A percentile compares a stretch with the other conserved stretches of the same genome.
These are phyloP conservation scores for Penicillium sumatraense DNA, from an alignment of 2,329 filamentous ascomycete genomes.

Conservation along the genomic window DNA sequence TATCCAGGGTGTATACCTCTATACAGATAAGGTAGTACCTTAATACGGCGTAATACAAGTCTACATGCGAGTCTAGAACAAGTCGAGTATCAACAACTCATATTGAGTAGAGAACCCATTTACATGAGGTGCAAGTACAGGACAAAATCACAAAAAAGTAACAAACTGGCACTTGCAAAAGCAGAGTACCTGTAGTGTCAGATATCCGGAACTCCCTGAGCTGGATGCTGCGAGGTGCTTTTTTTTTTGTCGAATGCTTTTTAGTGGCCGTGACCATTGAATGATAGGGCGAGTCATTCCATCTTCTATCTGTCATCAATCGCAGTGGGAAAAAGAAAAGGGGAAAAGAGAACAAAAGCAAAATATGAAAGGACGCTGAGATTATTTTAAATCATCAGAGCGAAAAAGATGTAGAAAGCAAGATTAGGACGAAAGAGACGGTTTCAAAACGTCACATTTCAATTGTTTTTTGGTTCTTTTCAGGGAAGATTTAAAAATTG, in stretches of 20 bases:
- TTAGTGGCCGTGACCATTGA: slow-evolving; percentile 61
- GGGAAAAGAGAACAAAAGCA: slow-evolving; percentile 9
- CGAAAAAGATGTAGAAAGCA: slow-evolving; percentile 28
- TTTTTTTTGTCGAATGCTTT: slow-evolving; percentile 59
- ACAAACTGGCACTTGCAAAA: slow-evolving; percentile 45
- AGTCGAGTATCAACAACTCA: slow-evolving; percentile 18
- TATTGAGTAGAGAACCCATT: slow-evolving; percentile 35
- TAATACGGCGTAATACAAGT: no score
- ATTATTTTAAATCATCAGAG: slow-evolving; percentile 23
- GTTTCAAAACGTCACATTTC: slow-evolving; percentile 39
- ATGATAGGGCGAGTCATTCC: slow-evolving; percentile 46
- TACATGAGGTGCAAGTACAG: slow-evolving; percentile 36
- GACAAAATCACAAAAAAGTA: slow-evolving; percentile 28
- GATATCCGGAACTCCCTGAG: slow-evolving; percentile 79
- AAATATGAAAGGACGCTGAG: slow-evolving; percentile 18
- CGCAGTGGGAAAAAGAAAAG: slow-evolving; percentile 4
- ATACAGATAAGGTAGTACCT: neutral
- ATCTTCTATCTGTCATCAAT: slow-evolving; percentile 53
- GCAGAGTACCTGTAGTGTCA: slow-evolving; percentile 60
- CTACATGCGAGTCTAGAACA: neutral
- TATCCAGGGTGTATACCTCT: neutral
- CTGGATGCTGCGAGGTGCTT: slow-evolving; percentile 54
- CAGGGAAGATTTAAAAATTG: slow-evolving; percentile 16
- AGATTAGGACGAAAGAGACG: slow-evolving; percentile 28
- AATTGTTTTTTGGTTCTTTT: slow-evolving; percentile 36